These are phyloP conservation scores for Pochonia chlamydosporia DNA, from an alignment of 2,329 filamentous ascomycete genomes.

Conservation along the genomic window DNA sequence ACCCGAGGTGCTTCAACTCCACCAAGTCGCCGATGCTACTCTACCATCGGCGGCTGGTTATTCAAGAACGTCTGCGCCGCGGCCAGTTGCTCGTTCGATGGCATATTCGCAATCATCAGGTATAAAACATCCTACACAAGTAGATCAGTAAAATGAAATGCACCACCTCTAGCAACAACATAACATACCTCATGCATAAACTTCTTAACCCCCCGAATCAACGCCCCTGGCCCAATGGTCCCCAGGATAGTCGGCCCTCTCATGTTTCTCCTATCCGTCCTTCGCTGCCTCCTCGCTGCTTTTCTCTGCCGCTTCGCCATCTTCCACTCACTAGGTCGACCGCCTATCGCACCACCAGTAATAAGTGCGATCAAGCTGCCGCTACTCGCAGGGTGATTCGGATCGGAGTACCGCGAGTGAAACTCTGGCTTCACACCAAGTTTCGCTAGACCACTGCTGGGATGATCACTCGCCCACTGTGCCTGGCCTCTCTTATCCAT, in stretches of 20 bases:
- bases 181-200: slow-evolving; percentile 10
- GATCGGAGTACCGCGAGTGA: slow-evolving; percentile 21
- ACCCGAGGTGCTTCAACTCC: too few relatives aligned
- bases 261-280: not conserved
- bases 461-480: slow-evolving; percentile 16
- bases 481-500: slow-evolving; percentile 18
- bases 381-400: slow-evolving; percentile 21
- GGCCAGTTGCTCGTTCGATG: slow-evolving; percentile 9
- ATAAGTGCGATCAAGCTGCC: slow-evolving; percentile 20
- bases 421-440: slow-evolving; percentile 17
- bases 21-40: too few relatives aligned
- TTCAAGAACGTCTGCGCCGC: slow-evolving; percentile 1
- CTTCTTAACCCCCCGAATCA: slow-evolving; percentile 8
- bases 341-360: slow-evolving; percentile 14
- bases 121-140: slow-evolving; percentile 9
- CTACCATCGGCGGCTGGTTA: not conserved
- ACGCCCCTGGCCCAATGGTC: slow-evolving; percentile 3
- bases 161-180: not conserved
- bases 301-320: not conserved
- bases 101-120: slow-evolving; percentile 11
- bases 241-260: slow-evolving; percentile 4
- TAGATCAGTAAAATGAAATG: slow-evolving; percentile 3
- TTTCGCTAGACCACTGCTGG: slow-evolving; percentile 13
- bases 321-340: not conserved
- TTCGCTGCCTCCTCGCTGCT: not conserved